phyloP scores from a whole-genome alignment of 2,329 filamentous ascomycete genomes.

The Chrysosporium keratinophilum region DNA sequence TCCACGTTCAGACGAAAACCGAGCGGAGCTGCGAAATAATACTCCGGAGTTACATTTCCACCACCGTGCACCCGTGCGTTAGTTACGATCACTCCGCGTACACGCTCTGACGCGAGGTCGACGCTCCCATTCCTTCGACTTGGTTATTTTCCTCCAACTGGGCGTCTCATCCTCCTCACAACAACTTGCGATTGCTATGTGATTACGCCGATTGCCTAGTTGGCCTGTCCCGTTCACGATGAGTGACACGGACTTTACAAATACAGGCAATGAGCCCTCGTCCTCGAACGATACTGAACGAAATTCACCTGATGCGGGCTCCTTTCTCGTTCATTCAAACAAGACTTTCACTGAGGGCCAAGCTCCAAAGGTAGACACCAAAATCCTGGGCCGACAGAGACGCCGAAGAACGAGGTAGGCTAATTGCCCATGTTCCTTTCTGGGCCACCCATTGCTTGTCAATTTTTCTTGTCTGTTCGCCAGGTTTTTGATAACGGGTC shows the following conservation, averaged over 20 bases:
- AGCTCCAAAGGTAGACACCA: constrained; percentile 50
- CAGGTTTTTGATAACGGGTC: neutral
- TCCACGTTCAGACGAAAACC: constrained; percentile 1
- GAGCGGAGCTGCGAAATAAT: neutral
- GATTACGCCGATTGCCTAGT: neutral
- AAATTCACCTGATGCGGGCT: constrained; percentile 34
- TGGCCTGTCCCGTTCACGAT: constrained; percentile 2
- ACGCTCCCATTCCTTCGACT: neutral
- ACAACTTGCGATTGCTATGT: constrained; percentile 7
- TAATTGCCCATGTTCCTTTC: neutral
- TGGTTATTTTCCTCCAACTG: neutral
- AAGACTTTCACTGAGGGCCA: constrained; percentile 47
- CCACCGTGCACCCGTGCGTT: neutral
- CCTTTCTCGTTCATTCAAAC: constrained; percentile 52
- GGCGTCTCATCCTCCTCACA: neutral
- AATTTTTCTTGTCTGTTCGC: neutral
- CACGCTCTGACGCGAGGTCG: constrained; percentile 8
- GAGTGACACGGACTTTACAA: constrained; percentile 5
- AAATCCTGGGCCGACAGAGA: constrained; percentile 50
- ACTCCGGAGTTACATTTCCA: neutral
- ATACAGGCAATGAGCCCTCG: constrained; percentile 6
- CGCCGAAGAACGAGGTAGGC: constrained; percentile 51
- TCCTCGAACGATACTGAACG: constrained; percentile 25
- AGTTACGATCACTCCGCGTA: constrained; percentile 8
- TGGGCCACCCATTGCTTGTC: neutral